Evolutionary conservation across 129 eudicot genomes (phyloP), one percentile per base, ranked within the genome.

Genomic region (Deinandra increscens): DNA sequence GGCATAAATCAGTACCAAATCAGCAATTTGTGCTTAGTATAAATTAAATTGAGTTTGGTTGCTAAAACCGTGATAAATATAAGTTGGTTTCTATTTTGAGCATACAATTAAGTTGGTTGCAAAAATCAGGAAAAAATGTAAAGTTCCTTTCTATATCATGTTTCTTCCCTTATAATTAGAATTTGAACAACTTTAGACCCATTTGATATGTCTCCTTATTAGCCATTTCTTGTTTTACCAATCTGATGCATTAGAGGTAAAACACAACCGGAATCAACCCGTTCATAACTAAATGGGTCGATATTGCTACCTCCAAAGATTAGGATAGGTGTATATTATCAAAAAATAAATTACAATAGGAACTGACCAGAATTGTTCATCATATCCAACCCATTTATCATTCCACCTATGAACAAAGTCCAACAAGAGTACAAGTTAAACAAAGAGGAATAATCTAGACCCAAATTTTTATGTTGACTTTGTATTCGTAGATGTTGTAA

Each of bases 331-430:
- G 29, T n/a, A 64, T 4, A 42, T 7, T 4, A 36, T 4, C 39
- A 36, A 3, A 36, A 36, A 4, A 36, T 36, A 36, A 2, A 36
- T 36, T 36, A 0, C 23, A 42, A 41, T 49, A 38, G 6, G 12
- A 22, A 77, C 93, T 69, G 60, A 92, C 98, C 98, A 92, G 84
- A 92, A 89, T 75, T 83, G 86, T 78, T 92, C 98, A 64, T 89
- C 96, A 69, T 86, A 92, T 70, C 89, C 91, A 81, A 89, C 98
- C 98, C 98, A 92, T 82, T 80, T 92, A 81, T 92, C 98, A 71
- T 92, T 92, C 98, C 98, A 92, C 45, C 91, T 76, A 80, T 92
- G 98, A 56, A 92, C 98, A 81, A 92, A 92, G 78, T 92, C 98
- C 83, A 92, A 72, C 80, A 92, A 78, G 71, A 92, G 96, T 60